Evolutionary conservation across 352 stramenopile species (phyloP), one percentile per base, ranked within the genome.

Genomic region (Pythium utonaiense): DNA sequence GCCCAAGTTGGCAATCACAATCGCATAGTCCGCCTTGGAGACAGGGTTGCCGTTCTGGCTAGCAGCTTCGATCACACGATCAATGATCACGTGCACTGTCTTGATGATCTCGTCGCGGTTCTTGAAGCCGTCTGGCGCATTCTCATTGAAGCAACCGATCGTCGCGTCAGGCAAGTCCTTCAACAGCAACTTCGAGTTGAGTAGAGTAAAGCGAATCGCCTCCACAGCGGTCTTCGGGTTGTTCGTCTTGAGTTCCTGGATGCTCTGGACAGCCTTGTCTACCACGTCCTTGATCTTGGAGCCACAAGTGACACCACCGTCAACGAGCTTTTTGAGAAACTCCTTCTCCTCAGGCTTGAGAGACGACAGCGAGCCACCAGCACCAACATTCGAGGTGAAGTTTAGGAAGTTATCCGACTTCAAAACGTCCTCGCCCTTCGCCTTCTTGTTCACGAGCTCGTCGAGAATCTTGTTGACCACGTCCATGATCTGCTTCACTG

Each of bases 281-380:
- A 77, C 77, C 4, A 85, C 57, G 3, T 50, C 61, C 40, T 89
- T 80, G 36, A 87, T 65, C 8, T 80, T 50, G 19, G 67, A 60
- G 0, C 77, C 79, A 24, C 75, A 89, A 0, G 52, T 79, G 0
- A 74, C 60, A 8, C 67, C 67, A 0, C 66, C 68, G 14, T 70
- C 60, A 7, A 89, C 72, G 21, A 83, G 36, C 0, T 66, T 65
- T 38, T 69, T 80, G 24, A 84, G 60, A 10, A 61, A 74, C 9
- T 66, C 27, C 21, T 71, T 33, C 31, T 66, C 69, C 24, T 65
- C 60, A 0, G 60, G n/a, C 22, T 74, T 74, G 2, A 84, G 58
- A 31, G 45, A 53, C 16, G 44, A 56, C 14, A 62, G 33, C 33
- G 56, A 41, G 13, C 36, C 28, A 28, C 45, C 25, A 10, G 55